A percentile compares a stretch with the other conserved stretches of the same genome.
Evolutionary conservation across 352 stramenopile genomes (phyloP).

Genomic region (Phytophthora syringae): DNA sequence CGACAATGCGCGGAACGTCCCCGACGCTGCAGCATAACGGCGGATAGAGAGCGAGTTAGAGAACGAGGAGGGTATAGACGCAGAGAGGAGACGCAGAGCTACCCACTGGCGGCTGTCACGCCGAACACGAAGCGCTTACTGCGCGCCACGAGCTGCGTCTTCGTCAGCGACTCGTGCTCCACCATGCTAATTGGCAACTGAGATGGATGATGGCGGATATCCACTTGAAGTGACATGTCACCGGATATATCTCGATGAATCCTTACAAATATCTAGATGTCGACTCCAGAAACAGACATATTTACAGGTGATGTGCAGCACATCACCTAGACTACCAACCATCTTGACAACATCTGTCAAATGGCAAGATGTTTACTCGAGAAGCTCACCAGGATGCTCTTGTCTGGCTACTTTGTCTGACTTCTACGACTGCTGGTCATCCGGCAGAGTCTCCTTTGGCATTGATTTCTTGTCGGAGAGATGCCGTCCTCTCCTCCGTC

Average conservation of each 20-base stretch:
- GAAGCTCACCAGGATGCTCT: constrained; percentile 7
- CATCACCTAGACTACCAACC: constrained; percentile 2
- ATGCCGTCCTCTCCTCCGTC: constrained; percentile 19
- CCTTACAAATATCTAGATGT: background rate
- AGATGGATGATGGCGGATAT: constrained; percentile 13
- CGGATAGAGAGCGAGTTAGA: constrained; percentile 3
- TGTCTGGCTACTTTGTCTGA: background rate
- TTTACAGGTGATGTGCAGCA: background rate
- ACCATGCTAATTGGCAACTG: constrained; percentile 17
- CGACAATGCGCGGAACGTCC: constrained; percentile 46
- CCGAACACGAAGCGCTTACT: constrained; percentile 46
- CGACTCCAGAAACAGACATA: background rate
- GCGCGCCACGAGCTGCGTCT: constrained; percentile 25
- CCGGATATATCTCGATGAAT: background rate
- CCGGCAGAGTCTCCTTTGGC: constrained; percentile 1
- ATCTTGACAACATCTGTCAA: background rate
- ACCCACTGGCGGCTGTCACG: constrained; percentile 33
- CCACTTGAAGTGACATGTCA: constrained; percentile 25
- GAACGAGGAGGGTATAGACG: background rate
- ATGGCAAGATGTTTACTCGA: background rate
- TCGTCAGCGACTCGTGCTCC: constrained; percentile 3
- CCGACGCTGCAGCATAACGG: constrained; percentile 21
- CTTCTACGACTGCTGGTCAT: constrained; percentile 35
- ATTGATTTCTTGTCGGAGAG: constrained; percentile 22
- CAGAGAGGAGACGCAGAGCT: constrained; percentile 1